Conservation (phyloP, 106 monocot genomes). For the Ottelia alismoides region DNA sequence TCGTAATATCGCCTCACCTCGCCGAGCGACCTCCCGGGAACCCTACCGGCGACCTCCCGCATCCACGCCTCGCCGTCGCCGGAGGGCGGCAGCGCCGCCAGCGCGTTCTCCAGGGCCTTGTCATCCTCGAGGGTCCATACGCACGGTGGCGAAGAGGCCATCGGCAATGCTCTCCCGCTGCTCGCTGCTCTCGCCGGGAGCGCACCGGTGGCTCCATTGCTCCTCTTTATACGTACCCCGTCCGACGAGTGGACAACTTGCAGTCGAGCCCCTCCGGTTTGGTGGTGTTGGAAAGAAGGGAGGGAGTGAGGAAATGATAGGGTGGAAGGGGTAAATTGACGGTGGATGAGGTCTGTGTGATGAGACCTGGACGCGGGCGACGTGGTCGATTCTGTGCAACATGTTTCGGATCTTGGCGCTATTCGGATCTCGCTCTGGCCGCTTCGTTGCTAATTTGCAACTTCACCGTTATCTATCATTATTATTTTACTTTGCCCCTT, state of each 20-base stretch:
- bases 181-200: slow-evolving; percentile 13
- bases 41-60: slow-evolving; percentile 35
- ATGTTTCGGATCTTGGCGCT: neutral
- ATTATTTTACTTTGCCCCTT: too few relatives aligned
- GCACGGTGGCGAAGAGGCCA: slow-evolving; percentile 51
- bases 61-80: slow-evolving; percentile 15
- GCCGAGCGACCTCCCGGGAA: slow-evolving; percentile 33
- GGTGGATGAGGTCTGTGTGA: neutral
- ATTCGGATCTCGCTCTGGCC: too few relatives aligned
- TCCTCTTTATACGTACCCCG: too few relatives aligned
- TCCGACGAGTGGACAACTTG: neutral
- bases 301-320: neutral
- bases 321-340: neutral
- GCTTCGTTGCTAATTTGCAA: too few relatives aligned
- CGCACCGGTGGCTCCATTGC: neutral
- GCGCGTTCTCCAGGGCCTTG: slow-evolving; percentile 1
- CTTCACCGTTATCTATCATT: too few relatives aligned
- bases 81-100: too few relatives aligned
- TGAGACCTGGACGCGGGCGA: neutral
- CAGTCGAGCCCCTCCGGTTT: neutral
- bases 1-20: slow-evolving; percentile 71
- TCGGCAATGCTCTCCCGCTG: slow-evolving; percentile 63
- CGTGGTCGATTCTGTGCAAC: slow-evolving; percentile 15
- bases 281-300: neutral
- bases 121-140: slow-evolving; percentile 22